These are phyloP conservation scores for Pseudogymnoascus pannorum DNA, from an alignment of 2,329 filamentous ascomycete species.

Conservation along the genomic window DNA sequence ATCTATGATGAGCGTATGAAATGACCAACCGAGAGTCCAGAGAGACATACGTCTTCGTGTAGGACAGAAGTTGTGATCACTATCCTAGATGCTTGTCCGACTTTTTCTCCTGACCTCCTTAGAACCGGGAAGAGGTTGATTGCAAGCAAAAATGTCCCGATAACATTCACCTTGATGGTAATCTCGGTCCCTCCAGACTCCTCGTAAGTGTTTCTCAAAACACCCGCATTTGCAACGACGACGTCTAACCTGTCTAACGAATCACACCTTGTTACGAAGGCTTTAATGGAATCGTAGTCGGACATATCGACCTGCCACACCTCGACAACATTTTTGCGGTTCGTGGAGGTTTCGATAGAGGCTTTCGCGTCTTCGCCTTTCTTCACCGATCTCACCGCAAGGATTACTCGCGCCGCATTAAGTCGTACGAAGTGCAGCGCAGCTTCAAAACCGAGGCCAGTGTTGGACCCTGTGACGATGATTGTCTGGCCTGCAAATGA, in stretches of 20 bases:
- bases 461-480: constrained; percentile 37
- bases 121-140: constrained; percentile 38
- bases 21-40: background rate
- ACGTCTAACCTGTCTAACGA: constrained; percentile 14
- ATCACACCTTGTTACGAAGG: constrained; percentile 9
- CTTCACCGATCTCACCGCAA: constrained; percentile 30
- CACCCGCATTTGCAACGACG: constrained; percentile 17
- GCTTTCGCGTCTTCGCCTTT: constrained; percentile 31
- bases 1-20: background rate
- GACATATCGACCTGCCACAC: constrained; percentile 18
- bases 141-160: constrained; percentile 39
- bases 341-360: constrained; percentile 25
- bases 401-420: constrained; percentile 31
- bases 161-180: constrained; percentile 41
- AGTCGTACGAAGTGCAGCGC: constrained; percentile 31
- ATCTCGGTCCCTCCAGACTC: constrained; percentile 32
- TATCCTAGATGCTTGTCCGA: constrained; percentile 28
- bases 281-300: constrained; percentile 14
- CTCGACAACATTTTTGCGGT: constrained; percentile 9
- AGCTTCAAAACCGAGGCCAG: constrained; percentile 35
- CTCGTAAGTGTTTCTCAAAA: constrained; percentile 11
- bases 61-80: constrained; percentile 35
- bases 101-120: constrained; percentile 27
- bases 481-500: constrained; percentile 25
- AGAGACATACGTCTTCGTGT: constrained; percentile 24